These are phyloP conservation scores for Cladochytrium replicatum DNA, from an alignment of 192 early-diverging fungal species.

Conservation along the genomic window DNA sequence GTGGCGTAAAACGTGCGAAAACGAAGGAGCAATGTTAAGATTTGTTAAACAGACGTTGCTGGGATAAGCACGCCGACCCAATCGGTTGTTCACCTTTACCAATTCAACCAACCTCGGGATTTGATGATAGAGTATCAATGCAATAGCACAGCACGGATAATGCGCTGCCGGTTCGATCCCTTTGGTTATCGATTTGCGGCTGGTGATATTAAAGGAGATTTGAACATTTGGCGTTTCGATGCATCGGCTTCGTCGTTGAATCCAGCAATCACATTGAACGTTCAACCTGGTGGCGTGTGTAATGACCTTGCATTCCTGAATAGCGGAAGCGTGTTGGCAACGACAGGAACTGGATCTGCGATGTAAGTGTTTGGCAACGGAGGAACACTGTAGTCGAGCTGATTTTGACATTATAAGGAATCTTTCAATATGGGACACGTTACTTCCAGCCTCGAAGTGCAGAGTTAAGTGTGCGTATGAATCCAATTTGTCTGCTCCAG, in stretches of 20 bases:
- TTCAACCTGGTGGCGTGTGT: conserved; percentile 49
- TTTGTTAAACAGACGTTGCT: conserved; percentile 31
- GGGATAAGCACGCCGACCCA: conserved; percentile 35
- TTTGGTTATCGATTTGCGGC: conserved; percentile 72
- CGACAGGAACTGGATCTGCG: conserved; percentile 50
- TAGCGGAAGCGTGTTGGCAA: conserved; percentile 61
- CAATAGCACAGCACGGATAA: conserved; percentile 30
- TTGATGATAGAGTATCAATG: conserved; percentile 52
- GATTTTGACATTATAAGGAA: too few relatives aligned
- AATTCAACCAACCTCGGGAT: conserved; percentile 63
- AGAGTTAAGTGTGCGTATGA: conserved; percentile 39
- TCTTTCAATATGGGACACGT: conserved; percentile 67
- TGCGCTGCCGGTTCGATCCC: conserved; percentile 56
- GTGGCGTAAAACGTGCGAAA: conserved; percentile 5
- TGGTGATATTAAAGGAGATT: conserved; percentile 51
- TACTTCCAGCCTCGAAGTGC: conserved; percentile 52
- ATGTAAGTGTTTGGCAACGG: conserved; percentile 23
- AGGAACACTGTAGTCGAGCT: conserved; percentile 8
- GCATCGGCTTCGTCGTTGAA: conserved; percentile 43
- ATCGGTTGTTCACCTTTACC: conserved; percentile 56
- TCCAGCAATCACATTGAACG: conserved; percentile 32
- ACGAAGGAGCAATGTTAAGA: not conserved
- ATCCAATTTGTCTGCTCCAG: not conserved
- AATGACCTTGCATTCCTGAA: conserved; percentile 68
- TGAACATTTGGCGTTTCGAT: conserved; percentile 72